Evolutionary conservation across 129 eudicot species (phyloP), one percentile per base, ranked within the genome.

Genomic region (Lonicera japonica): DNA sequence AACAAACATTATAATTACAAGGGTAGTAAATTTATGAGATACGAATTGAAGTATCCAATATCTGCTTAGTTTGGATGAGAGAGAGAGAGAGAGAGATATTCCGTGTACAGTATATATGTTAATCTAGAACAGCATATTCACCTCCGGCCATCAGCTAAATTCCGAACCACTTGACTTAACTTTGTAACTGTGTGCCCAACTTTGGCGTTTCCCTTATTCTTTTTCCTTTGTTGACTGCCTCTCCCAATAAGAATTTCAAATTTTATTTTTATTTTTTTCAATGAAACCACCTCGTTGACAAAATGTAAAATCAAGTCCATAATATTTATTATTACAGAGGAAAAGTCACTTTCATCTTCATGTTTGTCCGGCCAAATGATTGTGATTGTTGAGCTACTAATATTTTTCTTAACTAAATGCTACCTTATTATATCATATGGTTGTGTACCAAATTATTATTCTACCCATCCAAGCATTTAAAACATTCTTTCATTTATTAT

Each of bases 121-220:
- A 29, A 29, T 29, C 36, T 29, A 29, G 36, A 1, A 6, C 36
- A 6, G 72, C 72, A 18, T 41, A 18, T 41, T 56, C 11, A 2
- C 36, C 36, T 29, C 36, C 36, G 36, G 36, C 36, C 36, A 29
- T 29, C 39, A 51, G 68, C 64, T 64, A 66, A 55, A 40, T 41
- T 62, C 71, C 71, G 48, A 68, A 21, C 41, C 25, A 43, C 21
- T 68, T 65, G 72, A 43, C 63, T 60, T 54, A 47, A 29, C 56
- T 64, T 23, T 69, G 64, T 56, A 47, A 55, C 48, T 52, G 47
- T 46, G 60, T 59, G 54, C 47, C 63, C 70, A 61, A 40, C 6
- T 40, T 71, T 66, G 78, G 69, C 72, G 15, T 65, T 75, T 68
- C 58, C 55, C 51, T 47, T 39, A 48, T 48, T 58, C 57, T 47